A percentile compares a stretch with the other conserved stretches of the same genome.
Evolutionary conservation across 805 yeast species (phyloP).

Genomic region (Pichia membranifaciens): DNA sequence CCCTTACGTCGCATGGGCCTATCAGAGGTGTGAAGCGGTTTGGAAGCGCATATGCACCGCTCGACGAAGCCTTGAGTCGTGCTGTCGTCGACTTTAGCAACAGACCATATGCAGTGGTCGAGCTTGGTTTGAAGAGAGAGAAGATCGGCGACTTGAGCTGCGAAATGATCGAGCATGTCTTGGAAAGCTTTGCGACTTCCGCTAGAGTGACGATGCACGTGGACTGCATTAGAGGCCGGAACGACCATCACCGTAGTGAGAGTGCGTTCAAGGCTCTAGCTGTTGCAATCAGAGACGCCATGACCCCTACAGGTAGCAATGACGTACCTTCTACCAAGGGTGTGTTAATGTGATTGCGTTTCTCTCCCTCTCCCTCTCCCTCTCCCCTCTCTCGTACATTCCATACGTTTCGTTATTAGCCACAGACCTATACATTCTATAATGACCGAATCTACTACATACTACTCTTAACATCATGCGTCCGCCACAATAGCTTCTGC

Average conservation of each 20-base stretch:
- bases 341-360: constrained; percentile 55
- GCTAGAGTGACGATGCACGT: constrained; percentile 91
- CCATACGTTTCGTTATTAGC: too few species aligned
- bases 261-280: constrained; percentile 96
- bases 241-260: constrained; percentile 96
- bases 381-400: not conserved
- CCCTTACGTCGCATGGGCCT: constrained; percentile 56
- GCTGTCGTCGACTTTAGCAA: constrained; percentile 95
- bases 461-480: too few species aligned
- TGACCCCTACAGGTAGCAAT: constrained; percentile 71
- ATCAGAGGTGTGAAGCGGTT: constrained; percentile 89
- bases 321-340: constrained; percentile 98
- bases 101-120: constrained; percentile 87
- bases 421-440: too few species aligned
- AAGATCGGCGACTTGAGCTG: constrained; percentile 86
- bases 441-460: too few species aligned
- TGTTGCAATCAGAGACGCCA: constrained; percentile 83
- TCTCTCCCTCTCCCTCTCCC: not conserved
- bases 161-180: constrained; percentile 97
- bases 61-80: constrained; percentile 91
- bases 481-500: not conserved
- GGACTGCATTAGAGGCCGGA: constrained; percentile 87
- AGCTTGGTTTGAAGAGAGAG: constrained; percentile 85
- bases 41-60: constrained; percentile 90
- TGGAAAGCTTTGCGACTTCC: constrained; percentile 89